These are phyloP conservation scores for Arthrobotrys megalospora DNA, from an alignment of 2,329 filamentous ascomycete species.

Conservation along the genomic window DNA sequence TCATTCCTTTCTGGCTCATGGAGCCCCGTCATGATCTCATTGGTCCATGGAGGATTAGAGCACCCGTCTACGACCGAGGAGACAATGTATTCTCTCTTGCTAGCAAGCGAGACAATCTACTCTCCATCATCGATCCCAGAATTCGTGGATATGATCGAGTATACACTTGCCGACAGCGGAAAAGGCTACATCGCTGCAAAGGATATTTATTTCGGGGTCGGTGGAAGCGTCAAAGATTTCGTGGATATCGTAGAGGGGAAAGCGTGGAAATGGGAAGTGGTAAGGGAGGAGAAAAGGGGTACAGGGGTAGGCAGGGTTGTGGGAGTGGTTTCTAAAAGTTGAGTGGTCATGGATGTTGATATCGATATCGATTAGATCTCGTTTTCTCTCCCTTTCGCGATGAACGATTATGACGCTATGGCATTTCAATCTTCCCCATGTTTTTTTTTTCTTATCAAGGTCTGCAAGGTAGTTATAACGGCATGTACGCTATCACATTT, in stretches of 20 bases:
- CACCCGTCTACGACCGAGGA: conserved; percentile 11
- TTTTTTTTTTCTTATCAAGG: conserved; percentile 3
- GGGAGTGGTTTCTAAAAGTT: conserved; percentile 49
- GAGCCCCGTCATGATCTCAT: conserved; percentile 76
- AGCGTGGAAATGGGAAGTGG: conserved; percentile 43
- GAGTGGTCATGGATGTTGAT: conserved; percentile 46
- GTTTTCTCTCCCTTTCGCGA: conserved; percentile 2
- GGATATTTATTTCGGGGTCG: conserved; percentile 86
- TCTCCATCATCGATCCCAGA: conserved; percentile 79
- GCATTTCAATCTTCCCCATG: background rate
- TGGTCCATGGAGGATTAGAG: conserved; percentile 70
- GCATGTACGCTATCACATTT: conserved; percentile 5
- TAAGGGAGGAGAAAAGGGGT: conserved; percentile 57
- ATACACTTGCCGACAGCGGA: conserved; percentile 73
- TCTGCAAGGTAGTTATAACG: conserved; percentile 11
- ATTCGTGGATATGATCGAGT: conserved; percentile 78
- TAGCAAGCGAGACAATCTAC: conserved; percentile 88
- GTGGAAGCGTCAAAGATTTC: conserved; percentile 84
- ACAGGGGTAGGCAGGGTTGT: conserved; percentile 62
- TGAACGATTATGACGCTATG: conserved; percentile 24
- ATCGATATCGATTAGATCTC: conserved; percentile 19
- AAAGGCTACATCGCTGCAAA: conserved; percentile 81
- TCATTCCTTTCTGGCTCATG: conserved; percentile 82
- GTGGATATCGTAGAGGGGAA: conserved; percentile 65
- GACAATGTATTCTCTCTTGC: conserved; percentile 69